Percentiles rank a stretch among this genome's conserved stretches.
Evolutionary conservation across 108 stramenopile species (phyloP).

Genomic region (Nannochloropsis salina): DNA sequence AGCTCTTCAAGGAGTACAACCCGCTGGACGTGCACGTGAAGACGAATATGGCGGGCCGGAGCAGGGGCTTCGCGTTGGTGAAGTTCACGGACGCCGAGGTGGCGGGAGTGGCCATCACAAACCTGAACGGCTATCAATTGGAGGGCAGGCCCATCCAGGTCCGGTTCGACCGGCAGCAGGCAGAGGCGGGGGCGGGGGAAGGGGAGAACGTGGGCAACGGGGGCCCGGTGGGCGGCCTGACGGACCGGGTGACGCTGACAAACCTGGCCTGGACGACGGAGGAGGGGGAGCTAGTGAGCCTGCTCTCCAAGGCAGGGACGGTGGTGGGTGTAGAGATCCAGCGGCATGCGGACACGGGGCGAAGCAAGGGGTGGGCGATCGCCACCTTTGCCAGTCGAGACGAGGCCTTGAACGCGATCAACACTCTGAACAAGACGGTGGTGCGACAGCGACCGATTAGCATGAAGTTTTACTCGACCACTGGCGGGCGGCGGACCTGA

Average conservation of each 20-base stretch:
- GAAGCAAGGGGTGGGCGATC: background rate
- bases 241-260: background rate
- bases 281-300: background rate
- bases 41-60: slow-evolving; percentile 54
- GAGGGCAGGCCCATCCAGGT: slow-evolving; percentile 49
- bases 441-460: background rate
- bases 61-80: background rate
- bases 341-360: slow-evolving; percentile 1
- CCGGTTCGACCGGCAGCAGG: background rate
- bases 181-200: background rate
- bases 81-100: slow-evolving; percentile 42
- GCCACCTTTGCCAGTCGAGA: background rate
- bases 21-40: slow-evolving; percentile 51
- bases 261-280: background rate
- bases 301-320: background rate
- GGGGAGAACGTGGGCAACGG: background rate
- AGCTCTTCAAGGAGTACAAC: slow-evolving; percentile 40
- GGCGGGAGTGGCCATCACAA: slow-evolving; percentile 44
- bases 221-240: background rate
- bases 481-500: background rate
- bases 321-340: background rate
- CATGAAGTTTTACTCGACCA: background rate
- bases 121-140: slow-evolving; percentile 45
- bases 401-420: background rate
- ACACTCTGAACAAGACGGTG: background rate